Base-by-base conservation (phyloP, 305 asterid species). In the Fraxinus latifolia region DNA sequence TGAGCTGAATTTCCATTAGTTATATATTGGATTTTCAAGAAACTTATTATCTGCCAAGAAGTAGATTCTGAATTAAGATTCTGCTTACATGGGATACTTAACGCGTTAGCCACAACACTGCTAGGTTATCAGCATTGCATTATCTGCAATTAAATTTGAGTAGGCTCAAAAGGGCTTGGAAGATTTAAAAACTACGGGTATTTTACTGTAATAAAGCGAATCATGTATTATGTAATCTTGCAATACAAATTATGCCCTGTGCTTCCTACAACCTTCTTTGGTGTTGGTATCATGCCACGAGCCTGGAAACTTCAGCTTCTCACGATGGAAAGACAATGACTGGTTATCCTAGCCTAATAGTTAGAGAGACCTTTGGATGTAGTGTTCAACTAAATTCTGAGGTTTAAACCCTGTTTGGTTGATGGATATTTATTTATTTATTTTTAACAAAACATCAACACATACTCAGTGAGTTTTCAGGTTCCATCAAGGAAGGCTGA, bases 1-100 rank as follows among this genome's bases (percentile, higher is more conserved):
- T 95, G 70, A 83, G 84, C 81, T 78, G 67, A 58, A 50, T 75
- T 82, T 82, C 17, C 14, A 25, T 78, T 7, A 71, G 70, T 81
- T 62, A 58, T 42, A 67, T 75, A 83, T 42, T 29, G 71, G 25
- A 82, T 50, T 80, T 33, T 12, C n/a, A 44, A 12, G n/a, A 12
- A 44, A 44, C n/a, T 44, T 44, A 44, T 44, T 44, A 11, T 44
- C 53, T 44, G 11, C 53, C n/a, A 12, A 44, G 53, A 44, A 44
- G 53, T 11, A 44, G 53, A 44, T 12, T 44, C 53, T 0, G 53
- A 44, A 44, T 42, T 42, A 42, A 42, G 53, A 42, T 42, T 11
- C 53, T 44, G n/a, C 53, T 0, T 6, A 3, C n/a, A 5, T 0
- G 0, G 5, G 53, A 12, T 44, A 44, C 53, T 11, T 12, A 11